Base-by-base conservation (phyloP, 495 filamentous ascomycete genomes). In the Penicillium arizonense region DNA sequence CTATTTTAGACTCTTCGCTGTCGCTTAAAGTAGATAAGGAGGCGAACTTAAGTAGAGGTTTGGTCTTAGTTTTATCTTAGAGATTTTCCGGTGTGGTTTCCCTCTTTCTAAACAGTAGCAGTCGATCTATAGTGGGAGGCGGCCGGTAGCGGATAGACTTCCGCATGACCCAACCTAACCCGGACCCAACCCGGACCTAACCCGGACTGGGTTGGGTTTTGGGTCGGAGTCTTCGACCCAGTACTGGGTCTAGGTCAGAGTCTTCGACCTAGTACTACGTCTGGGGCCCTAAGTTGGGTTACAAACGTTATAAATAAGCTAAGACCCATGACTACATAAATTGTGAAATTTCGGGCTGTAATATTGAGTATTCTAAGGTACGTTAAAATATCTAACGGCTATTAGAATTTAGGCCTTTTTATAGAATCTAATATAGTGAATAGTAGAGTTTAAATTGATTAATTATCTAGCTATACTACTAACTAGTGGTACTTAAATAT, bases 1-100 rank as follows among this genome's bases (percentile, higher is more conserved):
- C 79, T 87, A 90, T 90, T 12, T 79, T 80, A 5, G 75, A 76
- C 64, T 88, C 86, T 45, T 90, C 89, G 57, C 84, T 88, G 56
- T 89, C 85, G 23, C 87, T 88, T n/a, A n/a, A 67, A 9, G 87
- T 79, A 9, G 83, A 78, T 1, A 85, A 49, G 13, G 77, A 53
- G 2, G 75, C 64, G 38, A 74, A 82, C 41, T 74, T 79, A 42
- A 64, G 56, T 16, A 49, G 56, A 5, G 65, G 59, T 40, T 69
- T 71, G n/a, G 60, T 56, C 1, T 50, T n/a, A n/a, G n/a, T n/a
- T n/a, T n/a, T 62, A 0, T 63, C 63, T 3, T 68, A 44, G 3
- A 81, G 56, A 24, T 63, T 50, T 20, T 80, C 70, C 5, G 74
- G n/a, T n/a, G 70, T 72, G 32, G 55, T 49, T 52, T 76, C 73